These are phyloP conservation scores for Quercus suber DNA, from an alignment of 306 rosid species.

Conservation along the genomic window DNA sequence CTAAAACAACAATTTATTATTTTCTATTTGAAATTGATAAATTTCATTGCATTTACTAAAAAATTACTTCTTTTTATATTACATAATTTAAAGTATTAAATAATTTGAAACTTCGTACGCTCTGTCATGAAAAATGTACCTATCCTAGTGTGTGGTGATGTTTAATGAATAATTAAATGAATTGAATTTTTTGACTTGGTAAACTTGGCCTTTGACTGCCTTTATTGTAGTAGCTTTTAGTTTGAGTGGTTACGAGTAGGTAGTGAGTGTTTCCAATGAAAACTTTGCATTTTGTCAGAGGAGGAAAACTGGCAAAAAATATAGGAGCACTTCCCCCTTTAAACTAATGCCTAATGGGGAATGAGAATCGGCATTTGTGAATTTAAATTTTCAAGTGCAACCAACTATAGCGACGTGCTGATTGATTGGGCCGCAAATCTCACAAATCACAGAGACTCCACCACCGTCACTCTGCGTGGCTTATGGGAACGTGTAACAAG, in stretches of 20 bases:
- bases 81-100: no score
- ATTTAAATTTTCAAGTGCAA: not conserved
- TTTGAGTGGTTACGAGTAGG: constrained; percentile 26
- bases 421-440: not conserved
- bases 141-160: not conserved
- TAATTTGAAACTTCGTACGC: no score
- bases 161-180: not conserved
- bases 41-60: no score
- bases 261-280: constrained; percentile 10
- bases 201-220: constrained; percentile 25
- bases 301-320: not conserved
- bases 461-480: no score
- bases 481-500: no score
- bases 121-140: no score
- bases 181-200: constrained; percentile 10
- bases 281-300: constrained; percentile 1
- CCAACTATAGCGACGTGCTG: not conserved
- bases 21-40: no score
- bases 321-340: not conserved
- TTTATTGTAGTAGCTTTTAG: constrained; percentile 9
- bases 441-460: not conserved
- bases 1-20: no score
- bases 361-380: not conserved
- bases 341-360: not conserved
- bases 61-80: no score